Evolutionary conservation across 345 rosid species (phyloP), one percentile per base, ranked within the genome.

Genomic region (Bruguiera gymnorhiza): DNA sequence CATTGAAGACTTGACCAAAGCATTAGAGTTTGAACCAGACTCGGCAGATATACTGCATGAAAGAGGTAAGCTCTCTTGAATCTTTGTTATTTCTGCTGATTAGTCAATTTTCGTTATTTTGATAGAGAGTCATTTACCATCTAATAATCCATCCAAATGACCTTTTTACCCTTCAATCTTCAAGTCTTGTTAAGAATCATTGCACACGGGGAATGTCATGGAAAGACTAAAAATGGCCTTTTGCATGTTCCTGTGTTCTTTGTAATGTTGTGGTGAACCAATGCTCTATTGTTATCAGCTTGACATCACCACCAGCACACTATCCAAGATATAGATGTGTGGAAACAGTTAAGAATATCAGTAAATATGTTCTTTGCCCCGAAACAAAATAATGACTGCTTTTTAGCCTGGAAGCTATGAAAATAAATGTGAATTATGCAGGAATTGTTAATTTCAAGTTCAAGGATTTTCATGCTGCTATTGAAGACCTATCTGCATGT

Each of bases 391-490:
- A 43, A 11, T 67, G 30, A 27, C 43, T 1, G 50, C 23, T 51
- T 59, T 65, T 31, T 51, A 11, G 27, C 46, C 6, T 21, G 43
- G 53, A 63, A 34, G 16, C 62, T 36, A 72, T 74, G 34, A 52
- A 31, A 43, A 70, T 57, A 50, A 71, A 77, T 68, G n/a, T 68
- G 59, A 71, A 76, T 71, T 61, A 64, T 84, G 79, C 87, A 95
- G 99, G 99, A 76, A 91, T 91, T 67, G 89, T 95, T 65, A 88
- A 89, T 83, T 95, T 88, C 82, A 95, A 85, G 84, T 91, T 87
- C 65, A 95, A 89, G 84, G 97, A 89, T 86, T 95, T 87, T 71
- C 74, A 76, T 84, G 92, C 97, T 81, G 89, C 97, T 57, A 84
- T 89, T 75, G 84, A 85, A 56, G 99, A 95, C 80, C 78, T 95